Evolutionary conservation across 352 stramenopile genomes (phyloP), one percentile per base, ranked within the genome.

Genomic region (Peronospora tabacina): DNA sequence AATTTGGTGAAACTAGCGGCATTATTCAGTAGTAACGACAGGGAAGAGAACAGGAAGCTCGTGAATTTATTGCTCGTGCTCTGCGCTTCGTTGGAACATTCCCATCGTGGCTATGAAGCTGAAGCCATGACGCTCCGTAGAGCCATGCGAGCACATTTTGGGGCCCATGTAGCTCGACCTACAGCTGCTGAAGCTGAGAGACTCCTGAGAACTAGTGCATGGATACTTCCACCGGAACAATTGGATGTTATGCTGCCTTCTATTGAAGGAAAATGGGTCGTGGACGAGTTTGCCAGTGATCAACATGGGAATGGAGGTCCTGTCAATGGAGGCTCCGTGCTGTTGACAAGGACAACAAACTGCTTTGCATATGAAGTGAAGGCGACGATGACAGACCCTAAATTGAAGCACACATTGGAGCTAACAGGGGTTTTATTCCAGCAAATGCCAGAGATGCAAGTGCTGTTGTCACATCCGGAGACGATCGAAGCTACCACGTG

Each of bases 211-310:
- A 42, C 79, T 0, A 57, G 62, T 10, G 73, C 82, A 5, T 94
- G 82, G 82, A 61, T 94, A 7, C 53, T 86, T 0, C 56, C 78
- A 6, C 37, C 52, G 5, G 53, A 61, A 0, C 52, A 61, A 38
- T 30, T 79, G 7, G 63, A 75, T 41, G 47, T 59, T 16, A 81
- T 78, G 46, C 37, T 94, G 9, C 60, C 74, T 8, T 80, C 65
- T 6, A 53, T 91, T 30, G 80, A 90, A 52, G 82, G 82, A 8
- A 87, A 91, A 47, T 94, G 82, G 82, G 37, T 85, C 2, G 51
- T 72, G 13, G 82, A 94, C 44, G 82, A 94, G 47, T 88, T 82
- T 51, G 64, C 63, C 0, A 65, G 44, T 35, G 77, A 89, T n/a
- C 74, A 81, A 33, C 66, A 81, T 44, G 68, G 53, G 15, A 36